Evolutionary conservation across 1,284 basidiomycete species (phyloP), one percentile per base, ranked within the genome.

Genomic region (Cutaneotrichosporon cavernicola): DNA sequence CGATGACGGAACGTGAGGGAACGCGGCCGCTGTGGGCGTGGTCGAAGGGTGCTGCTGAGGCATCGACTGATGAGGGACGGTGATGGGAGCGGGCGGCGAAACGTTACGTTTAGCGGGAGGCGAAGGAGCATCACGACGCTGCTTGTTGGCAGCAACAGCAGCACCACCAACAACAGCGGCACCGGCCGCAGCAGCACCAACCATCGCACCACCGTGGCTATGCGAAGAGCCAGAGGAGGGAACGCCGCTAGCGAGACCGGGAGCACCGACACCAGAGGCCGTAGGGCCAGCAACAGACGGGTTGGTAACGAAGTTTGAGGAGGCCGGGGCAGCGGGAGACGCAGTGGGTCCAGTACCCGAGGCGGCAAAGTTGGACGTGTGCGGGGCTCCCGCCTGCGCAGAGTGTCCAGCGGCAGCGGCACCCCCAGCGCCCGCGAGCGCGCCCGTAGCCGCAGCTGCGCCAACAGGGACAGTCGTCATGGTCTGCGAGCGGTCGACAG

Each of bases 111-210:
- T 43, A 5, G 14, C 38, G 11, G 55, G 38, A 22, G 55, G 55
- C 36, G 55, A 43, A 26, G 55, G 55, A n/a, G 55, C 36, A 6
- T 56, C 55, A 22, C 55, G 55, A 10, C 55, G 55, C 21, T 56
- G 55, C 55, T 56, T 56, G 53, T 32, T n/a, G 47, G 61, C 50
- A 21, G 56, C 62, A 14, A 46, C 4, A 9, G 49, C 62, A 13
- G 36, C 56, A 40, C 43, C 51, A 18, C 57, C 62, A 50, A 32
- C 57, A 10, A 46, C 62, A 11, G 62, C 56, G 7, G 36, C 58
- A 18, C 50, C 50, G 10, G 50, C 50, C 6, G 50, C 59, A 46
- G 62, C 62, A 8, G 57, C 58, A 16, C 57, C 57, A 55, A 50
- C 62, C 21, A 36, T 31, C 18, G 34, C 43, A 8, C 50, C 51